phyloP scores from a whole-genome alignment of 192 early-diverging fungal genomes.

The Allomyces javanicus region DNA sequence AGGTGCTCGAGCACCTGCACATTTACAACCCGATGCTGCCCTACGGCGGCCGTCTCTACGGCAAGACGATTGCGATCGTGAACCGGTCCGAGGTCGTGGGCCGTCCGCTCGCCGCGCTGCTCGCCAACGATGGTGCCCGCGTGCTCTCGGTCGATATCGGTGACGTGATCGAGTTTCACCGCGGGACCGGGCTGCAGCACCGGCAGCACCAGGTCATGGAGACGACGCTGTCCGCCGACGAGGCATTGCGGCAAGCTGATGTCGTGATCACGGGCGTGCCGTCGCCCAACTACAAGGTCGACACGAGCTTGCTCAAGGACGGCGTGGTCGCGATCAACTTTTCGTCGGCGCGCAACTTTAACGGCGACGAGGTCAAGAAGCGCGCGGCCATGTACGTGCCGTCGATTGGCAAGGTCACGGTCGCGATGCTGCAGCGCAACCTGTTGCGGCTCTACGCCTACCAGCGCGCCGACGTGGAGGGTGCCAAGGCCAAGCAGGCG shows the following conservation, averaged over 20 bases:
- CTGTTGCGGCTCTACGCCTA: slow-evolving; percentile 71
- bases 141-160: slow-evolving; percentile 88
- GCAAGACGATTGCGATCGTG: slow-evolving; percentile 74
- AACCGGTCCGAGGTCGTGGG: slow-evolving; percentile 97
- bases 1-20: slow-evolving; percentile 87
- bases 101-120: slow-evolving; percentile 82
- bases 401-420: slow-evolving; percentile 92
- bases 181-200: slow-evolving; percentile 41
- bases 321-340: slow-evolving; percentile 97
- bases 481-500: no score
- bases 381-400: slow-evolving; percentile 90
- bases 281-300: slow-evolving; percentile 64
- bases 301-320: slow-evolving; percentile 71
- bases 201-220: slow-evolving; percentile 47
- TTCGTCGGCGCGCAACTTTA: slow-evolving; percentile 86
- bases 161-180: slow-evolving; percentile 60
- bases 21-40: slow-evolving; percentile 75
- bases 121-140: slow-evolving; percentile 96
- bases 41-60: slow-evolving; percentile 87
- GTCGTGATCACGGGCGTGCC: slow-evolving; percentile 98
- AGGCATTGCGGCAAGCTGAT: slow-evolving; percentile 69
- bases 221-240: slow-evolving; percentile 46
- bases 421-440: slow-evolving; percentile 96
- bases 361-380: slow-evolving; percentile 68
- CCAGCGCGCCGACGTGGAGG: slow-evolving; percentile 8